These are phyloP conservation scores for Meyerozyma sp. DNA, from an alignment of 1,139 yeast genomes.

Conservation along the genomic window DNA sequence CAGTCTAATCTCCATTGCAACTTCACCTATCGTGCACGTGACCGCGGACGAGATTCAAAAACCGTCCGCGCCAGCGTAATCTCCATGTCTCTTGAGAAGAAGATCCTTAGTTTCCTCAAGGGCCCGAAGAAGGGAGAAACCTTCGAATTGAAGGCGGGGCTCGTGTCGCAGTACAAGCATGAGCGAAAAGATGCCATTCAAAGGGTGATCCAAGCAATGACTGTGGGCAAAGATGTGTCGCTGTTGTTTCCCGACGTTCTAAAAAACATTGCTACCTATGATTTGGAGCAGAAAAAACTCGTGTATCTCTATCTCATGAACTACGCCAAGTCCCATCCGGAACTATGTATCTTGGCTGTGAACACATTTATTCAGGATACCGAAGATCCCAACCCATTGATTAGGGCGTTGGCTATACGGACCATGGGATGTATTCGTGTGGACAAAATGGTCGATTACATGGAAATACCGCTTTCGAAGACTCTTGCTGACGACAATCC, in stretches of 20 bases:
- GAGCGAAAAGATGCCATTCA: slow-evolving; percentile 96
- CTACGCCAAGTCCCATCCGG: slow-evolving; percentile 95
- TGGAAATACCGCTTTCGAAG: slow-evolving; percentile 82
- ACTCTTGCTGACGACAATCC: slow-evolving; percentile 93
- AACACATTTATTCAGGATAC: slow-evolving; percentile 96
- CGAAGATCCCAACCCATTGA: slow-evolving; percentile 94
- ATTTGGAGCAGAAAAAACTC: slow-evolving; percentile 91
- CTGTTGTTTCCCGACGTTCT: slow-evolving; percentile 92
- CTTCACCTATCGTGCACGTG: not conserved
- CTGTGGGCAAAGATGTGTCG: slow-evolving; percentile 96
- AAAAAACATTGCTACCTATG: slow-evolving; percentile 95
- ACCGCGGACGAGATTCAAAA: not conserved
- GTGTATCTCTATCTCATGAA: slow-evolving; percentile 94
- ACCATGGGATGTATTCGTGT: slow-evolving; percentile 99
- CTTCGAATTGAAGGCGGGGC: slow-evolving; percentile 79
- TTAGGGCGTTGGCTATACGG: slow-evolving; percentile 91
- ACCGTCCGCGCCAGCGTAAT: not conserved
- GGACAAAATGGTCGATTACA: slow-evolving; percentile 89
- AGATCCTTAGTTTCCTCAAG: slow-evolving; percentile 38
- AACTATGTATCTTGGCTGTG: slow-evolving; percentile 90
- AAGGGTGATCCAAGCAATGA: slow-evolving; percentile 97
- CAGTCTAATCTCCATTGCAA: not conserved
- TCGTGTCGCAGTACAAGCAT: slow-evolving; percentile 90
- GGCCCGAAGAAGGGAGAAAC: slow-evolving; percentile 68
- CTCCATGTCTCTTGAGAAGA: slow-evolving; percentile 39